These are phyloP conservation scores for Xerocomus alliaceus DNA, from an alignment of 1,284 basidiomycete species.

Conservation along the genomic window DNA sequence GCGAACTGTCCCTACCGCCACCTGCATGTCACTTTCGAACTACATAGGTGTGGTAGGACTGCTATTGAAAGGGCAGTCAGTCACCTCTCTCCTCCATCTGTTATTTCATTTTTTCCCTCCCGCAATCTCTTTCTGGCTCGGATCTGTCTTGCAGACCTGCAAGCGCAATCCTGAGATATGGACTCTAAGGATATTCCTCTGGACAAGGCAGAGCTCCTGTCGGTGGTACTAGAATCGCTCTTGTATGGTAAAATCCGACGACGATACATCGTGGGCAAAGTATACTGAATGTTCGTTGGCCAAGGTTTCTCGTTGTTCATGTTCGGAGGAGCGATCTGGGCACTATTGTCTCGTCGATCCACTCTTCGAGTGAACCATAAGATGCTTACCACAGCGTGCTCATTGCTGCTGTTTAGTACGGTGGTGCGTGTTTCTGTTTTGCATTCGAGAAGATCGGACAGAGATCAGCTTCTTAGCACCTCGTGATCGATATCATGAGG, in stretches of 20 bases:
- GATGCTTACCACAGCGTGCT: conserved; percentile 18
- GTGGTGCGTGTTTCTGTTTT: conserved; percentile 8
- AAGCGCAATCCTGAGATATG: conserved; percentile 12
- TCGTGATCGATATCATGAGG: conserved; percentile 29
- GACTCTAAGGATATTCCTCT: conserved; percentile 11
- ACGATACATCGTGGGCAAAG: background rate
- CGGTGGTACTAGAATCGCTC: conserved; percentile 26
- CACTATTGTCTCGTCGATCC: conserved; percentile 3
- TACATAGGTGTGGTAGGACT: background rate
- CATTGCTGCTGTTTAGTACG: conserved; percentile 24
- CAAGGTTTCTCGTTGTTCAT: conserved; percentile 30
- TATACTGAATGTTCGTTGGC: background rate
- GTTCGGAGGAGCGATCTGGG: conserved; percentile 29
- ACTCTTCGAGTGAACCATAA: conserved; percentile 10
- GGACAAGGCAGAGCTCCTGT: conserved; percentile 30
- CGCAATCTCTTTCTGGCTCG: background rate
- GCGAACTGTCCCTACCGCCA: background rate
- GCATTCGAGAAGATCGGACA: background rate
- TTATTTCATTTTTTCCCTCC: no score
- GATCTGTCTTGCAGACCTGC: background rate
- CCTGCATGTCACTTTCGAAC: background rate
- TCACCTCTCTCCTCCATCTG: background rate
- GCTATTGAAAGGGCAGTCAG: background rate
- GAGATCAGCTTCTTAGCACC: conserved; percentile 21
- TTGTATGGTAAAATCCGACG: conserved; percentile 27